Evolutionary conservation across 2,329 filamentous ascomycete species (phyloP).

Genomic region (Aspergillus alliaceus): DNA sequence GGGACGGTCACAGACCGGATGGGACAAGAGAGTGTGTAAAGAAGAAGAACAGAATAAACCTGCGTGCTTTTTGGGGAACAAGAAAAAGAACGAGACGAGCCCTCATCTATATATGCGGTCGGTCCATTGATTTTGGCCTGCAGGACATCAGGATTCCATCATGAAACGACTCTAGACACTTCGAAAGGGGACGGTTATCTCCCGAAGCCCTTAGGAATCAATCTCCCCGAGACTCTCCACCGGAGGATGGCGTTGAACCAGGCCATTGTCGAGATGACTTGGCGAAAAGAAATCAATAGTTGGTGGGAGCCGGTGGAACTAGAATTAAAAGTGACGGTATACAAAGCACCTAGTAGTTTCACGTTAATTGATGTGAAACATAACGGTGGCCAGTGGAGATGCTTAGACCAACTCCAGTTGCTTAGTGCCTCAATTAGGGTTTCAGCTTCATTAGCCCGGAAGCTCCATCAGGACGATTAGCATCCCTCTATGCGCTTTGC

Average conservation of each 20-base stretch:
- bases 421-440: conserved; percentile 17
- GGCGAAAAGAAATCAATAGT: background rate
- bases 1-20: conserved; percentile 23
- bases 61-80: conserved; percentile 16
- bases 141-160: background rate
- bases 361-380: conserved; percentile 21
- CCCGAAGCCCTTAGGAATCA: background rate
- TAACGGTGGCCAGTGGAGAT: conserved; percentile 10
- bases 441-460: conserved; percentile 24
- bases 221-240: conserved; percentile 11
- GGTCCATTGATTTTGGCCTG: background rate
- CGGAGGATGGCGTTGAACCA: conserved; percentile 2
- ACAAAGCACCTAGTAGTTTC: conserved; percentile 22
- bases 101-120: conserved; percentile 20
- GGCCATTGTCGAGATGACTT: background rate
- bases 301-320: background rate
- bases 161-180: conserved; percentile 13
- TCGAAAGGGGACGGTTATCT: background rate
- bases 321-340: background rate
- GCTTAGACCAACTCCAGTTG: conserved; percentile 9
- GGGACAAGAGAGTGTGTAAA: conserved; percentile 17
- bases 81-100: conserved; percentile 1
- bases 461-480: background rate
- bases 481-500: background rate
- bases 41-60: conserved; percentile 17